These are phyloP conservation scores for Colletotrichum sp. DNA, from an alignment of 2,329 filamentous ascomycete species.

Conservation along the genomic window DNA sequence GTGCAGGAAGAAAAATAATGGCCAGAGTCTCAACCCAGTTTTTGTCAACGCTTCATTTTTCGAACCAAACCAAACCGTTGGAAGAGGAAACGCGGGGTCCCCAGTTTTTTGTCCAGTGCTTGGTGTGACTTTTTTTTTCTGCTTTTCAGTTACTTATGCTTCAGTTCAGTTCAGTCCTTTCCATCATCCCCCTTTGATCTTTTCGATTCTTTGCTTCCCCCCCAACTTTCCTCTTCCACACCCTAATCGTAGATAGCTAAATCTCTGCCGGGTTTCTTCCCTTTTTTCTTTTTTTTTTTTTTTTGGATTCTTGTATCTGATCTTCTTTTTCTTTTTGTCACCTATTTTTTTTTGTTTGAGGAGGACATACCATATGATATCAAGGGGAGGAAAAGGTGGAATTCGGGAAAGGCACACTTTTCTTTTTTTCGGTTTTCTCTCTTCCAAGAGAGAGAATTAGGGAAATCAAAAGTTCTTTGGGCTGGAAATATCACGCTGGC, in stretches of 20 bases:
- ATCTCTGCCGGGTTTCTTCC: not conserved
- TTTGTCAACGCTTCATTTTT: not conserved
- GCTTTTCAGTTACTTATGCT: not conserved
- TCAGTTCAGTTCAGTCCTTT: not conserved
- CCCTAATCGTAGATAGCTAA: constrained; percentile 22
- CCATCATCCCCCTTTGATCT: not conserved
- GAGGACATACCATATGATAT: constrained; percentile 23
- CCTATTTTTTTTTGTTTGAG: not conserved
- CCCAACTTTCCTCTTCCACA: not conserved
- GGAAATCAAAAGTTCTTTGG: not conserved
- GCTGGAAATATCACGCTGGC: not conserved
- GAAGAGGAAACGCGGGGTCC: not conserved
- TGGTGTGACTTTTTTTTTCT: not conserved
- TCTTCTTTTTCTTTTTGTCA: not conserved
- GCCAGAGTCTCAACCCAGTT: not conserved
- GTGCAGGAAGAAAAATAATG: not conserved
- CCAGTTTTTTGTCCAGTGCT: not conserved
- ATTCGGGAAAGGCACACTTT: not conserved
- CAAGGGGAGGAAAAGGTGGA: constrained; percentile 22
- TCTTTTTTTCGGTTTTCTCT: not conserved
- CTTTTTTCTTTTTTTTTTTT: not conserved
- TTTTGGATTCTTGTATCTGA: not conserved
- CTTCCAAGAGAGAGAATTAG: not conserved
- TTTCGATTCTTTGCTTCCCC: not conserved
- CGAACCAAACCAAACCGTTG: not conserved